Evolutionary conservation across 306 rosid genomes (phyloP).

Genomic region (Inga laurina): DNA sequence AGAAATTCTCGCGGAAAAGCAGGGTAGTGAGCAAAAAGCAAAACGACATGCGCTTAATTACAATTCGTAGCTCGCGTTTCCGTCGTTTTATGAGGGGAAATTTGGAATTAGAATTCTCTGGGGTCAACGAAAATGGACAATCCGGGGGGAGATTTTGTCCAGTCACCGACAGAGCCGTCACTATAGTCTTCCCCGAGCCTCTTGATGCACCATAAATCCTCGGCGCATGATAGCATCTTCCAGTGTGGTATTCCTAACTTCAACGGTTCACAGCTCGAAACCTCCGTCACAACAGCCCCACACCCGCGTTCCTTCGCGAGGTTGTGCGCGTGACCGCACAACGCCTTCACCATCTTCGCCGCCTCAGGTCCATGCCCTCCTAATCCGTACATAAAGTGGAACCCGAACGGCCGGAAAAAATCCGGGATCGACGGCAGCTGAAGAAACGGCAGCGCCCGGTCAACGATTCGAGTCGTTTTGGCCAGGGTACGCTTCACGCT

Average conservation of each 20-base stretch:
- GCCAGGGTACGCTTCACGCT: conserved; percentile 55
- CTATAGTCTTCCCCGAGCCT: conserved; percentile 86
- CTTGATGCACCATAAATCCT: conserved; percentile 89
- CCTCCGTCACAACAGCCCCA: conserved; percentile 81
- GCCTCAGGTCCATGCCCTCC: conserved; percentile 79
- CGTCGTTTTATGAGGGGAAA: background rate
- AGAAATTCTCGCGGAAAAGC: background rate
- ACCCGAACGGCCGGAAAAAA: conserved; percentile 75
- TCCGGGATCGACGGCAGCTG: conserved; percentile 74
- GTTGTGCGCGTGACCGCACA: conserved; percentile 78
- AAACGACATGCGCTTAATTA: background rate
- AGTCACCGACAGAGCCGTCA: conserved; percentile 92
- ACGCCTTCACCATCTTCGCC: conserved; percentile 48
- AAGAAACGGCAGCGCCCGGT: conserved; percentile 70
- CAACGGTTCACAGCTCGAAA: conserved; percentile 62
- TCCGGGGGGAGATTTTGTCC: conserved; percentile 92
- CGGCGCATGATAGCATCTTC: conserved; percentile 80
- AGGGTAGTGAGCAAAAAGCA: no score
- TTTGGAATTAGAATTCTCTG: conserved; percentile 52
- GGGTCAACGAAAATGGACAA: conserved; percentile 93
- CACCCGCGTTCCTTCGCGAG: conserved; percentile 73
- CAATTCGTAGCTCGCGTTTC: background rate
- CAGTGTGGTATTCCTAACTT: conserved; percentile 75
- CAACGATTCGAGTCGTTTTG: conserved; percentile 66
- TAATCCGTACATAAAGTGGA: conserved; percentile 73